Evolutionary conservation across 1,139 yeast genomes (phyloP), one percentile per base, ranked within the genome.

Genomic region (Taphrina confusa): DNA sequence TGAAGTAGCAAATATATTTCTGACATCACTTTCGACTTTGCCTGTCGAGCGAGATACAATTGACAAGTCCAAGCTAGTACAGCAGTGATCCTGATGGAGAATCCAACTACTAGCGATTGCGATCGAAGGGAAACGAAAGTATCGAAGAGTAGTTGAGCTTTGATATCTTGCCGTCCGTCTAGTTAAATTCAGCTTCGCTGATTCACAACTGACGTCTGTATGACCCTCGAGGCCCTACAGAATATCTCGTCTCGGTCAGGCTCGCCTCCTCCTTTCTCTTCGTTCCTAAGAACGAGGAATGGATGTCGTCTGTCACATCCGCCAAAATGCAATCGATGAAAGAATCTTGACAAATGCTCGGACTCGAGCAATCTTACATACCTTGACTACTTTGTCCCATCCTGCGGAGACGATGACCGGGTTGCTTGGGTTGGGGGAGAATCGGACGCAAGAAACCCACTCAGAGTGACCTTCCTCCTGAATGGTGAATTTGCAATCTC

Each of bases 361-460:
- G 61, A 60, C 63, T 57, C 36, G 44, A 62, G 62, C 56, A 50
- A 65, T 62, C 62, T 66, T 73, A 90, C 97, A 82, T 88, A 92
- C 97, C 92, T 92, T 92, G 75, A 94, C 96, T 73, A 92, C 81
- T 83, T 92, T 92, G 80, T 92, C 99, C 95, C 96, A 90, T 76
- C 97, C 95, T 75, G 97, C 97, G 73, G 98, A 91, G 81, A 92
- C 87, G 75, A 91, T 87, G 72, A 89, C 82, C 62, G 77, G 71
- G 72, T 79, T 79, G 51, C 66, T 68, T 56, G 73, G 70, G 75
- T 86, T 84, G 73, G 96, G 95, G 71, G 89, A 84, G 83, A 90
- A 87, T 84, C 96, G 88, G 74, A 91, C 98, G 73, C 95, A 84
- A 68, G 97, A 88, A 74, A 91, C 97, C 99, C 99, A 92, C 89